Percentiles rank a stretch among this genome's conserved stretches.
phyloP scores from a whole-genome alignment of 23 red algal species.

The Gracilaria gracilis region DNA sequence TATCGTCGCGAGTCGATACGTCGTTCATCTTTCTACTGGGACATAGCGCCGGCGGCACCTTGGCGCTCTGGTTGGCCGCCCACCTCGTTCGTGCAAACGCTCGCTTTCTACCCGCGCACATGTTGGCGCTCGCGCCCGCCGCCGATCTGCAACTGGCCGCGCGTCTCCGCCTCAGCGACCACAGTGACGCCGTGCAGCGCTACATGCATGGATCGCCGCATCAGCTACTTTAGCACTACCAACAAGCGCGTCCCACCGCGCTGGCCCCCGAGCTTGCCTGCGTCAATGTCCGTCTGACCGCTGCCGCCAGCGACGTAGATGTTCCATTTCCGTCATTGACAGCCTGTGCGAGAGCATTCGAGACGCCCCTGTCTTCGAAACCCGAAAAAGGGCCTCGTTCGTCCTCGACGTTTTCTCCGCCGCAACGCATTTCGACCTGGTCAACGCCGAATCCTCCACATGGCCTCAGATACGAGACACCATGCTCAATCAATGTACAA shows the following conservation, averaged over 20 bases:
- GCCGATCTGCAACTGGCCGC: conserved; percentile 39
- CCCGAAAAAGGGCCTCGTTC: background rate
- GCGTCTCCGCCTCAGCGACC: conserved; percentile 54
- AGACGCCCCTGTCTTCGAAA: background rate
- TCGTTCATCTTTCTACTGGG: conserved; percentile 33
- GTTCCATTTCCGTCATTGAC: conserved; percentile 6
- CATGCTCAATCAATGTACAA: conserved; percentile 4
- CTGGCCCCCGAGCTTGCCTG: background rate
- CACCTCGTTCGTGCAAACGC: background rate
- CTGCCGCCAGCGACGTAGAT: conserved; percentile 6
- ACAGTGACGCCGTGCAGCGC: conserved; percentile 55
- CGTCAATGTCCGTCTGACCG: conserved; percentile 7
- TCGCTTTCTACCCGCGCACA: background rate
- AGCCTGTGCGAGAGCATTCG: conserved; percentile 4
- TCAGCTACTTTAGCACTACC: conserved; percentile 11
- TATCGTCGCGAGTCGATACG: background rate
- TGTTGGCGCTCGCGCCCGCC: conserved; percentile 51
- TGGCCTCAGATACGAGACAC: conserved; percentile 2
- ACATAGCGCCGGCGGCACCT: conserved; percentile 44
- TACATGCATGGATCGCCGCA: conserved; percentile 39
- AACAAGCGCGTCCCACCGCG: conserved; percentile 29
- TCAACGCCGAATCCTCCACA: background rate
- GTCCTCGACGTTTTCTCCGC: background rate
- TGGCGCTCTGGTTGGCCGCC: conserved; percentile 49
- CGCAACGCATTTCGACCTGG: conserved; percentile 25